Base-by-base conservation (phyloP, 768 basidiomycete genomes). In the Lentinula sp. region DNA sequence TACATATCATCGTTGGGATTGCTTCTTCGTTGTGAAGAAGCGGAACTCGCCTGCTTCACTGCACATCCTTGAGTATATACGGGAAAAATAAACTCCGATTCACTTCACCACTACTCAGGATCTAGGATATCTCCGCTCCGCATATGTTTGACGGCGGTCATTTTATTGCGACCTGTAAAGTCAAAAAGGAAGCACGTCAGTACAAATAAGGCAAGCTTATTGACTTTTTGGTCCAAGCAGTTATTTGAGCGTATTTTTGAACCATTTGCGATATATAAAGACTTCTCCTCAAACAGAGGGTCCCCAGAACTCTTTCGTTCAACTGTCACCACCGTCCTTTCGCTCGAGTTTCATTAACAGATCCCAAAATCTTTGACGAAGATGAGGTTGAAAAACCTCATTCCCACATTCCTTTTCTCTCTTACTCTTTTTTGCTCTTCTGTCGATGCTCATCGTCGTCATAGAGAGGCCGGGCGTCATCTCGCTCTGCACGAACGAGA, bases 401-500 rank as follows among this genome's bases (percentile, higher is more conserved):
- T 59, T 15, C 45, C 57, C 57, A 59, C 57, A 23, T 41, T 59
- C 57, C 45, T 59, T 59, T 46, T 59, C 35, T 59, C 57, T 49
- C 57, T 59, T 10, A 33, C 57, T 23, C 28, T 50, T 32, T 32
- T 59, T 15, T n/a, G 10, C n/a, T n/a, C 57, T 41, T 28, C 46
- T 20, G 45, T 49, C 35, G 32, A 48, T 13, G 57, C 57, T 35
- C 57, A 13, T 32, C 41, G 37, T 56, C 55, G 55, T 10, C 41
- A 23, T 16, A 43, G 23, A 15, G 32, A 23, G 7, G 9, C 46
- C 9, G 15, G 50, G 4, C 50, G 12, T 23, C 42, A 32, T 35
- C 50, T 52, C 50, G 16, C 12, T 15, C 9, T 9, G 12, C 23
- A 39, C 15, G 42, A 57, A 18, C 41, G 41, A 32, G 57, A 46